phyloP scores from a whole-genome alignment of 352 stramenopile species.

The Blastocystis sp. region DNA sequence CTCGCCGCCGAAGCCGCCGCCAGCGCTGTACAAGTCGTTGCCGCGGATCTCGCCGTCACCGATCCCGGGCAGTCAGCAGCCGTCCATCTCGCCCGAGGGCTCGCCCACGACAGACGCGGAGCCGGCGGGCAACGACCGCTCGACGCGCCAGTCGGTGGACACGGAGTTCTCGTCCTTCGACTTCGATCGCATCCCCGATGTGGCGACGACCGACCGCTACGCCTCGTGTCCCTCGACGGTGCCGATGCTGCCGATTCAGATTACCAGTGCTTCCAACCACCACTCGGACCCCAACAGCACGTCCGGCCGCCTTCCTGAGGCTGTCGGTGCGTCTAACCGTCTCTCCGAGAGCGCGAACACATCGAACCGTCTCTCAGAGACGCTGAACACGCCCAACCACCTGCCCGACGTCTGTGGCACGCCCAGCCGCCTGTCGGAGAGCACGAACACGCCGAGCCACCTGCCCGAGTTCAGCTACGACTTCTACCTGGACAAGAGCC shows the following conservation, averaged over 20 bases:
- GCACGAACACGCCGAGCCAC: not conserved
- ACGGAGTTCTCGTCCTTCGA: not conserved
- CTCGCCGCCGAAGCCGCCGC: not conserved
- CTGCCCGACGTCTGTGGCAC: not conserved
- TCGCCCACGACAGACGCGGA: not conserved
- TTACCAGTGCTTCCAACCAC: too few relatives aligned
- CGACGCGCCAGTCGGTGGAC: not conserved
- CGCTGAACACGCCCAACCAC: not conserved
- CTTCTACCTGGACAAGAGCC: not conserved
- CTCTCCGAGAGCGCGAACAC: not conserved
- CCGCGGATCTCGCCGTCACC: not conserved
- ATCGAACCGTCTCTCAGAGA: not conserved
- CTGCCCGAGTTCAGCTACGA: not conserved
- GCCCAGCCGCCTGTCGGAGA: not conserved
- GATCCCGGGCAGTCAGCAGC: not conserved
- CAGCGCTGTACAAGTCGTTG: not conserved
- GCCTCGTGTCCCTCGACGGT: slow-evolving; percentile 11
- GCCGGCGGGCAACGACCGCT: too few relatives aligned
- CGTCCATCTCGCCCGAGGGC: not conserved
- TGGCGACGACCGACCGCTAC: not conserved
- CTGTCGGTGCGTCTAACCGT: not conserved
- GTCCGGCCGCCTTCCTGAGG: not conserved
- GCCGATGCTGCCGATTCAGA: not conserved
- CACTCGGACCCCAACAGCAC: not conserved
- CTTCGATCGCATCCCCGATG: slow-evolving; percentile 24